Percentiles rank a stretch among this genome's conserved stretches.
Evolutionary conservation across 2,329 filamentous ascomycete species (phyloP).

Genomic region (Teratosphaeria destructans): DNA sequence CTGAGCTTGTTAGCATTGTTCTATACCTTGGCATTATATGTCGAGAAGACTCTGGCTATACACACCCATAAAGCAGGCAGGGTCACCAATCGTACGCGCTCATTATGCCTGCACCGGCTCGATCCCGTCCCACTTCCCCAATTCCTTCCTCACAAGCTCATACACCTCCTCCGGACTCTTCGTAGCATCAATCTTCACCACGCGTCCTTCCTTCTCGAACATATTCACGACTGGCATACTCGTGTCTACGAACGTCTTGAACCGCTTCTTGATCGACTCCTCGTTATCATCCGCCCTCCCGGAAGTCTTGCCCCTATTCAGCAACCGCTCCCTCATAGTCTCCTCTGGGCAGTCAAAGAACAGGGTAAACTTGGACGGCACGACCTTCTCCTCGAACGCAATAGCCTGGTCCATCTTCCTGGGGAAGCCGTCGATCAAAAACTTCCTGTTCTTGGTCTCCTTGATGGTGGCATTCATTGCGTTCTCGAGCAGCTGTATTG

Average conservation of each 20-base stretch:
- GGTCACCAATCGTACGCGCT: too few species aligned
- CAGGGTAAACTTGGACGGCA: constrained; percentile 71
- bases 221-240: constrained; percentile 95
- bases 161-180: constrained; percentile 56
- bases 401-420: constrained; percentile 94
- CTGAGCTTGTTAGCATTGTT: too few species aligned
- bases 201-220: constrained; percentile 64
- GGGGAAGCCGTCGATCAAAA: constrained; percentile 76
- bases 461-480: constrained; percentile 68
- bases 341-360: constrained; percentile 92
- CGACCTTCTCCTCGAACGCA: constrained; percentile 86
- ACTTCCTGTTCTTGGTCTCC: constrained; percentile 52
- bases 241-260: constrained; percentile 85
- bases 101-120: too few species aligned
- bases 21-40: too few species aligned
- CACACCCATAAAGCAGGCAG: too few species aligned
- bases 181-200: constrained; percentile 70
- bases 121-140: constrained; percentile 32
- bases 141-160: constrained; percentile 39
- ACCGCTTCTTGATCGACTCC: constrained; percentile 92
- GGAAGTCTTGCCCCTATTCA: constrained; percentile 87
- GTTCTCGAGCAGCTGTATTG: constrained; percentile 84
- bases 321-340: constrained; percentile 71
- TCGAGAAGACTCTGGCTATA: too few species aligned
- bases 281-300: constrained; percentile 88